Evolutionary conservation across 768 basidiomycete species (phyloP).

Genomic region (Lactifluus hygrophoroides): DNA sequence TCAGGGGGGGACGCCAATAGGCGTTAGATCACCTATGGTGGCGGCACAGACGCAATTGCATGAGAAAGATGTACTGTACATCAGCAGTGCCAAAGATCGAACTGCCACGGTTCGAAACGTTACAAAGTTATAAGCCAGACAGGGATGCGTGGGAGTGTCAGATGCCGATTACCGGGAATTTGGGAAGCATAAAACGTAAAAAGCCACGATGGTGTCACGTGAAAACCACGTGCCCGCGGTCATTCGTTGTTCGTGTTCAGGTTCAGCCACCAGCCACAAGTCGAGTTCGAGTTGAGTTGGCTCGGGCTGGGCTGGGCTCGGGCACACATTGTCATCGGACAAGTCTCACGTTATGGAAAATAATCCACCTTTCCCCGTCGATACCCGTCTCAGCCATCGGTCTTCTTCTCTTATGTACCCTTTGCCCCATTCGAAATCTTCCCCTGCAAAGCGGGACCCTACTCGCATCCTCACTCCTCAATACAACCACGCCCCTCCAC

Average conservation of each 20-base stretch:
- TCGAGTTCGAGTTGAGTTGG: background rate
- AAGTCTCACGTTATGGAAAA: slow-evolving; percentile 13
- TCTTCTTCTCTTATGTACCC: slow-evolving; percentile 6
- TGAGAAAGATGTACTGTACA: no score
- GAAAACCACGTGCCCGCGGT: slow-evolving; percentile 6
- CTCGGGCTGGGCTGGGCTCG: background rate
- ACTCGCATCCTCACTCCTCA: slow-evolving; percentile 14
- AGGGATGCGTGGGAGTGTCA: no score
- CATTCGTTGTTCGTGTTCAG: background rate
- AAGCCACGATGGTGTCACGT: background rate
- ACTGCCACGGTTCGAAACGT: no score
- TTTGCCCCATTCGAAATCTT: slow-evolving; percentile 10
- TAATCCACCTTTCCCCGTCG: background rate
- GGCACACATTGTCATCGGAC: no score
- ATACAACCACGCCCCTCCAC: background rate
- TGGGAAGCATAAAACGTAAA: no score
- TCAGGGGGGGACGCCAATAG: no score
- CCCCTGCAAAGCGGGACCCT: slow-evolving; percentile 4
- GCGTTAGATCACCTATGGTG: no score
- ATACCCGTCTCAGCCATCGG: background rate
- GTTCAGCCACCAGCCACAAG: no score
- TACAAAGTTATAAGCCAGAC: no score
- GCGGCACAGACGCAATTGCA: no score
- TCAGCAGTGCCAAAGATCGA: no score
- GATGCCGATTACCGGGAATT: no score